Percentiles rank a stretch among this genome's conserved stretches.
phyloP scores from a whole-genome alignment of 192 early-diverging fungal species.

The Umbelopsis sp. region DNA sequence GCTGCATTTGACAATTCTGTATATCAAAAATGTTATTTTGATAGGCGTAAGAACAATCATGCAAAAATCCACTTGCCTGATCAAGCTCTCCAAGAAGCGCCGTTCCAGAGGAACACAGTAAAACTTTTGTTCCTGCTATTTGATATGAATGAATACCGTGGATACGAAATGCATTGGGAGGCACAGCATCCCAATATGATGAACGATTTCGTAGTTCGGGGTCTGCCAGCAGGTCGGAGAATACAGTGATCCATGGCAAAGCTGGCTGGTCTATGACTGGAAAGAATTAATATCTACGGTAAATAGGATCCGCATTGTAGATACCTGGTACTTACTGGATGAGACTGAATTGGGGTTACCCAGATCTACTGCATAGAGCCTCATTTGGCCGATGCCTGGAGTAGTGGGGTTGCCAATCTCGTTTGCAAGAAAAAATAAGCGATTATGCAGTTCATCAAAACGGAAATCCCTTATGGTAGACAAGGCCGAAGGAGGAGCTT shows the following conservation, averaged over 20 bases:
- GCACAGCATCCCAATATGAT: not conserved
- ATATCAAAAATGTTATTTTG: not conserved
- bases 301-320: not conserved
- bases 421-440: constrained; percentile 57
- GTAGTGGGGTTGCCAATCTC: constrained; percentile 15
- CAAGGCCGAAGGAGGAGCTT: constrained; percentile 34
- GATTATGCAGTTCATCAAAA: constrained; percentile 49
- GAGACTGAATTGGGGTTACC: not conserved
- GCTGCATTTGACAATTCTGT: constrained; percentile 1
- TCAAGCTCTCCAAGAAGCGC: not conserved
- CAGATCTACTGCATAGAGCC: constrained; percentile 37
- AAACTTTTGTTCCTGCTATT: not conserved
- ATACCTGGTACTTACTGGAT: not conserved
- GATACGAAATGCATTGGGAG: constrained; percentile 2
- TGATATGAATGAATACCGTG: not conserved
- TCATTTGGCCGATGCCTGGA: constrained; percentile 24
- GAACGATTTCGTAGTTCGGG: not conserved
- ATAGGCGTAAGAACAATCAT: not conserved
- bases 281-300: not conserved
- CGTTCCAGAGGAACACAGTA: not conserved
- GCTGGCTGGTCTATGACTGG: not conserved
- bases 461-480: constrained; percentile 54
- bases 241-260: constrained; percentile 9
- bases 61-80: not conserved
- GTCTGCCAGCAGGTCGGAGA: not conserved